A percentile compares a stretch with the other conserved stretches of the same genome.
phyloP scores from a whole-genome alignment of 345 rosid genomes.

The Brassica nigra region DNA sequence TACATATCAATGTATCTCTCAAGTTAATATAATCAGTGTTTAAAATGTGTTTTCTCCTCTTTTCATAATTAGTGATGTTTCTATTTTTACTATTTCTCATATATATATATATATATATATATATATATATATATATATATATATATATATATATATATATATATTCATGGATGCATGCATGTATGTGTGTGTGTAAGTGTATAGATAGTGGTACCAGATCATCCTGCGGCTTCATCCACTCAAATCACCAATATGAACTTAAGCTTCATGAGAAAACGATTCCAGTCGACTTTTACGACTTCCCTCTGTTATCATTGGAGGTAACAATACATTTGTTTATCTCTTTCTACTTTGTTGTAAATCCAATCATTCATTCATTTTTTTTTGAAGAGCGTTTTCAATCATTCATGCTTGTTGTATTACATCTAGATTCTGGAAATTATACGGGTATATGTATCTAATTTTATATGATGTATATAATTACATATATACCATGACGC shows the following conservation, averaged over 20 bases:
- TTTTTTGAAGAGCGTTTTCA: background rate
- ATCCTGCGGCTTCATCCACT: conserved; percentile 45
- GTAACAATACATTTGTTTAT: conserved; percentile 22
- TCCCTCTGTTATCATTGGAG: conserved; percentile 8
- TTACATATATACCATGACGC: background rate
- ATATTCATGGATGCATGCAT: background rate
- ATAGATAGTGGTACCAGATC: conserved; percentile 30
- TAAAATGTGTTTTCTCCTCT: background rate
- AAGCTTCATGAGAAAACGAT: background rate
- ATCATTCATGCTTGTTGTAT: conserved; percentile 1
- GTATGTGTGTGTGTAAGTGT: background rate
- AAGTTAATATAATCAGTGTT: background rate
- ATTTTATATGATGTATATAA: background rate
- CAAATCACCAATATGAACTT: conserved; percentile 29
- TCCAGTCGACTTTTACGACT: background rate
- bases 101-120: background rate
- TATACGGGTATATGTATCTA: background rate
- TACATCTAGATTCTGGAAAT: background rate
- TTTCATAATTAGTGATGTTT: background rate
- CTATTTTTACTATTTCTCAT: background rate
- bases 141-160: too few species aligned
- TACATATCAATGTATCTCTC: background rate
- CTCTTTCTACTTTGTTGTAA: background rate
- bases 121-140: background rate
- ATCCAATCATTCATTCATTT: background rate